Evolutionary conservation across 768 basidiomycete genomes (phyloP), one percentile per base, ranked within the genome.

Genomic region (Amanita exitialis): DNA sequence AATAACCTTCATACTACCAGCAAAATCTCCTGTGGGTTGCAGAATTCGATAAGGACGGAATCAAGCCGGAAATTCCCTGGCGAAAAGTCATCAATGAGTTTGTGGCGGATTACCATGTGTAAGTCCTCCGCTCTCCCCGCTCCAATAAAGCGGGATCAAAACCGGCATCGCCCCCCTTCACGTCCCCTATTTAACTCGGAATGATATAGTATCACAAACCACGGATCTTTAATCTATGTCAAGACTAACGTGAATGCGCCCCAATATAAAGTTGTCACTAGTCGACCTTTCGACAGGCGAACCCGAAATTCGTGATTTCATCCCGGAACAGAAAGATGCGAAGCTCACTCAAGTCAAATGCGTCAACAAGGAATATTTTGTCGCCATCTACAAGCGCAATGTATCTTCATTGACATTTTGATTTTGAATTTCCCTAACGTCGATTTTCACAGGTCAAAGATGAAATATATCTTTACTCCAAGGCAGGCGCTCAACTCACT

Each of bases 391-490:
- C 18, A 38, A 49, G 47, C 47, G 47, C 8, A 49, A 49, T 23
- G 47, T 49, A 38, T 20, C 35, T 20, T 5, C 10, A n/a, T 18
- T 37, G 16, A 9, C 36, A 13, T 15, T 37, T 37, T 18, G 4
- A 6, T 16, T 4, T 37, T 16, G 36, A n/a, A 8, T 28, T 18
- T 16, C 3, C 3, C 23, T 46, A 4, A 30, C 6, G 15, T 37
- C 20, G 30, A 32, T 21, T 13, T 8, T 21, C 5, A 16, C 28
- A 49, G 47, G 47, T 41, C 18, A 49, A 49, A 13, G 35, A 49
- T n/a, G 47, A 49, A 25, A 49, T 49, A 3, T 49, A 49, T 20
- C 35, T 49, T 12, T 49, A 49, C 35, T 49, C 47, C 13, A 25
- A 49, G 47, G 47, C 37, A 2, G 47, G 47, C 8, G 23, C 9